Evolutionary conservation across 805 yeast species (phyloP).

Genomic region (Lipomyces sp.): DNA sequence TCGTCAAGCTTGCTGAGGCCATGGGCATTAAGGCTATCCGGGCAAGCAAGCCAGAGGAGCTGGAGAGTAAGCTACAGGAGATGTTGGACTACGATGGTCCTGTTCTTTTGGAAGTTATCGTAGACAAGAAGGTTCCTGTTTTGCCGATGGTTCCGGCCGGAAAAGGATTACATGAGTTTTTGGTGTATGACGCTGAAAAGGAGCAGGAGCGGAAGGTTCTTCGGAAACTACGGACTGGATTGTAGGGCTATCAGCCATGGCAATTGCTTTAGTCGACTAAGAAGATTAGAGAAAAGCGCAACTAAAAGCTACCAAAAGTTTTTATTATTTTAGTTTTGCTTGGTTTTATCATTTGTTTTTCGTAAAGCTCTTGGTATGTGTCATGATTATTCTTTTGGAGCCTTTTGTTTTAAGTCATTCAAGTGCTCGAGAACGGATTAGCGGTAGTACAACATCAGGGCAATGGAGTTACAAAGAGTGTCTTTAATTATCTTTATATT

Average conservation of each 20-base stretch:
- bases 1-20: conserved; percentile 88
- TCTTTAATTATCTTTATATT: background rate
- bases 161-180: conserved; percentile 90
- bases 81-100: conserved; percentile 83
- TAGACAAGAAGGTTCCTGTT: conserved; percentile 91
- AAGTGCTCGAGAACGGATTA: background rate
- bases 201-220: conserved; percentile 57
- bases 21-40: conserved; percentile 89
- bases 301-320: background rate
- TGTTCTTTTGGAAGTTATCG: conserved; percentile 84
- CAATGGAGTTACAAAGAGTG: background rate
- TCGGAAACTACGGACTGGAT: conserved; percentile 31
- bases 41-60: conserved; percentile 69
- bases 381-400: background rate
- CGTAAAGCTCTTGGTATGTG: background rate
- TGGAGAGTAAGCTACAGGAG: conserved; percentile 61
- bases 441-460: background rate
- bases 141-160: conserved; percentile 99
- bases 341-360: background rate
- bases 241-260: background rate
- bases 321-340: background rate
- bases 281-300: too few species aligned
- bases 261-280: too few species aligned
- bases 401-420: background rate
- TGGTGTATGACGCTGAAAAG: conserved; percentile 79